Percentiles rank a stretch among this genome's conserved stretches.
Evolutionary conservation across 2,329 filamentous ascomycete genomes (phyloP).

Genomic region (Scedosporium apiospermum): DNA sequence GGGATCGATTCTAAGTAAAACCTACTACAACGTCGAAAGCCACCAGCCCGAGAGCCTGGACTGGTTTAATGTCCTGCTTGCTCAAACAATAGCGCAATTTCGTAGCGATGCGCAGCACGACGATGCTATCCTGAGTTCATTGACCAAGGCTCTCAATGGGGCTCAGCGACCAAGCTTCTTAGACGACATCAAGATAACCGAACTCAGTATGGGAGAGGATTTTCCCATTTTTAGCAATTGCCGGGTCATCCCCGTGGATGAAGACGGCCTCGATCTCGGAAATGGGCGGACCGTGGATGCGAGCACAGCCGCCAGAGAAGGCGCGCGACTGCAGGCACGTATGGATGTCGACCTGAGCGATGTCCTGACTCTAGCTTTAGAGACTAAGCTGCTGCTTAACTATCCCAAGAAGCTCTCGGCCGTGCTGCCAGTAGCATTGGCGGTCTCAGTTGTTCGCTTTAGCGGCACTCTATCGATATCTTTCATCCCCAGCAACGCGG

Average conservation of each 20-base stretch:
- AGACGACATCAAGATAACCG: slow-evolving; percentile 87
- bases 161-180: slow-evolving; percentile 79
- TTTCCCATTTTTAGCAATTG: slow-evolving; percentile 99
- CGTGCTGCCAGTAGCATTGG: slow-evolving; percentile 81
- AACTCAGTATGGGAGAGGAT: slow-evolving; percentile 89
- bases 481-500: slow-evolving; percentile 70
- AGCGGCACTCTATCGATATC: slow-evolving; percentile 90
- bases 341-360: slow-evolving; percentile 98
- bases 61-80: slow-evolving; percentile 97
- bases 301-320: slow-evolving; percentile 45
- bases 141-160: slow-evolving; percentile 84
- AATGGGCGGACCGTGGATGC: slow-evolving; percentile 41
- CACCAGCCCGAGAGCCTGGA: slow-evolving; percentile 95
- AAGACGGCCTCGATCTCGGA: slow-evolving; percentile 56
- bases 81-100: slow-evolving; percentile 93
- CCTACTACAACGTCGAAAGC: slow-evolving; percentile 91
- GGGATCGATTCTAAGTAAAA: slow-evolving; percentile 90
- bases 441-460: slow-evolving; percentile 87
- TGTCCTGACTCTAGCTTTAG: slow-evolving; percentile 86
- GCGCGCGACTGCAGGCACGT: slow-evolving; percentile 75
- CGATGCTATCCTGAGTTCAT: slow-evolving; percentile 75
- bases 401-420: slow-evolving; percentile 87
- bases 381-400: slow-evolving; percentile 90
- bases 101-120: slow-evolving; percentile 86
- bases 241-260: slow-evolving; percentile 82